A percentile compares a stretch with the other conserved stretches of the same genome.
Conservation (phyloP, 2,329 filamentous ascomycete species). For the Monosporascus sp. region DNA sequence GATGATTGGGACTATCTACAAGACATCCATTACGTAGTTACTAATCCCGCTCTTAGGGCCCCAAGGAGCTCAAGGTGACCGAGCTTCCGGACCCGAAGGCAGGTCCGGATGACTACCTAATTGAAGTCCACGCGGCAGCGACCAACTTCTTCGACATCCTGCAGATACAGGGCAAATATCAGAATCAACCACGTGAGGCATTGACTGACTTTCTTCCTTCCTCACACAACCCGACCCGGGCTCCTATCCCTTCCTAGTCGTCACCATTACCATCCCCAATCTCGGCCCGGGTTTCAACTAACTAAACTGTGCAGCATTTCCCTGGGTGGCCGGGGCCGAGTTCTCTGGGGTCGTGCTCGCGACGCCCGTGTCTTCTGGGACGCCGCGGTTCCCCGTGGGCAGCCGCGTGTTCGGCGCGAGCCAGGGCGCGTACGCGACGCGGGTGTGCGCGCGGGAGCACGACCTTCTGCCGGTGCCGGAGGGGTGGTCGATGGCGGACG, state of each 20-base stretch:
- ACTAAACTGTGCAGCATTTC: constrained; percentile 50
- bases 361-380: constrained; percentile 48
- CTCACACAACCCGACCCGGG: neutral
- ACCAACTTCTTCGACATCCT: constrained; percentile 98
- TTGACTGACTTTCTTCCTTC: neutral
- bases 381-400: constrained; percentile 64
- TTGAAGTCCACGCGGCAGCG: constrained; percentile 79
- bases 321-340: constrained; percentile 82
- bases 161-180: constrained; percentile 93
- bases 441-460: constrained; percentile 62
- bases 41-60: constrained; percentile 49
- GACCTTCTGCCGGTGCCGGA: constrained; percentile 68
- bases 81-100: constrained; percentile 72
- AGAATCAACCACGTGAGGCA: constrained; percentile 68
- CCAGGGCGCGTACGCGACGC: constrained; percentile 83
- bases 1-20: neutral
- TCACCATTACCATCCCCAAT: too few relatives aligned
- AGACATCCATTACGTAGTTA: neutral
- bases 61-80: constrained; percentile 71
- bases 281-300: neutral
- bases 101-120: constrained; percentile 70
- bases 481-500: constrained; percentile 80
- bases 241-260: constrained; percentile 46
- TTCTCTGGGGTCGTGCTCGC: constrained; percentile 76
- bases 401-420: constrained; percentile 80